A percentile compares a stretch with the other conserved stretches of the same genome.
Evolutionary conservation across 495 filamentous ascomycete genomes (phyloP).

Genomic region (Hypoxylon intermedium): DNA sequence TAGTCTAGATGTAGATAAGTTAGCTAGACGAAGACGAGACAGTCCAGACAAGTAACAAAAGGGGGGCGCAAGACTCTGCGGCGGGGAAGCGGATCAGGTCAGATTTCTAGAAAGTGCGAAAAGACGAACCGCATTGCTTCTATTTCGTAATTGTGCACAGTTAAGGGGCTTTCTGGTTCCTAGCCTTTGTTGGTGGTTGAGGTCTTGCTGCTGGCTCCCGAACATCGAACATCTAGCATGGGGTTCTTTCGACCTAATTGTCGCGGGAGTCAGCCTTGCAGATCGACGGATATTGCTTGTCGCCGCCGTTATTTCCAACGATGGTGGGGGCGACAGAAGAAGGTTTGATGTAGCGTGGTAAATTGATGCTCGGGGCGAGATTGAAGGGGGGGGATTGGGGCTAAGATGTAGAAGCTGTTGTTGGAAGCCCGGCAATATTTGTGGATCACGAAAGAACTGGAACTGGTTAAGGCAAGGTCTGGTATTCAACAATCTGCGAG

Average conservation of each 20-base stretch:
- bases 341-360: slow-evolving; percentile 13
- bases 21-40: slow-evolving; percentile 21
- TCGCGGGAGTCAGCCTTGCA: slow-evolving; percentile 40
- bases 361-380: slow-evolving; percentile 26
- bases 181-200: slow-evolving; percentile 26
- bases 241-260: slow-evolving; percentile 35
- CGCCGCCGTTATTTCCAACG: slow-evolving; percentile 30
- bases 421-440: slow-evolving; percentile 28
- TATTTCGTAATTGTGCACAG: slow-evolving; percentile 24
- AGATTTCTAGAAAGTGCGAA: slow-evolving; percentile 33
- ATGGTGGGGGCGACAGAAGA: slow-evolving; percentile 33
- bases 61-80: slow-evolving; percentile 20
- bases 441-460: slow-evolving; percentile 31
- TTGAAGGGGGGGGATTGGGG: slow-evolving; percentile 29
- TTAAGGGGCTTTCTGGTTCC: slow-evolving; percentile 27
- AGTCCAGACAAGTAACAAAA: slow-evolving; percentile 30
- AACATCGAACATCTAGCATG: slow-evolving; percentile 39
- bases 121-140: slow-evolving; percentile 37
- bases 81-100: slow-evolving; percentile 9
- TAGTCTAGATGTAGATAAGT: slow-evolving; percentile 44
- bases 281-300: slow-evolving; percentile 20
- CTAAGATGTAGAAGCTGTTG: slow-evolving; percentile 21
- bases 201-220: slow-evolving; percentile 29
- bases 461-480: slow-evolving; percentile 24
- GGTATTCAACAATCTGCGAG: slow-evolving; percentile 21